Evolutionary conservation across 352 stramenopile genomes (phyloP).

Genomic region (Thraustochytrium striatum): DNA sequence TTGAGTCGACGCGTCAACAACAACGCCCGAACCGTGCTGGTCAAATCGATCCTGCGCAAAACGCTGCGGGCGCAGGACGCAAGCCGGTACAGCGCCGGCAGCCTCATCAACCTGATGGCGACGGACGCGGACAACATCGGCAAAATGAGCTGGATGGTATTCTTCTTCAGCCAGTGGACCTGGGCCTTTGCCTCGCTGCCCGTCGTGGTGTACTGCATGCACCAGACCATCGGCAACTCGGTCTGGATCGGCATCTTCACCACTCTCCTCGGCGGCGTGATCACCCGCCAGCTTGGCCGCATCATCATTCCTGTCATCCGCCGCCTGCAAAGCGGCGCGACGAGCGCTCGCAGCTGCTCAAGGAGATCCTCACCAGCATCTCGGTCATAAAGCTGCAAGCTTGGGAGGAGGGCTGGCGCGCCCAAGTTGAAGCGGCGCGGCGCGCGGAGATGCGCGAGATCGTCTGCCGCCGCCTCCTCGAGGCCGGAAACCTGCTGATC

Average conservation of each 20-base stretch:
- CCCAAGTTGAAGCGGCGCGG: background rate
- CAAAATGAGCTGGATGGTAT: conserved; percentile 26
- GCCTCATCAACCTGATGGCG: conserved; percentile 45
- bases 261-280: conserved; percentile 27
- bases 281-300: background rate
- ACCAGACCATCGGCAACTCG: conserved; percentile 18
- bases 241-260: conserved; percentile 8
- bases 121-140: conserved; percentile 48
- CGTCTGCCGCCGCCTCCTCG: conserved; percentile 6
- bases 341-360: conserved; percentile 31
- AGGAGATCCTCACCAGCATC: conserved; percentile 41
- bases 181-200: conserved; percentile 29
- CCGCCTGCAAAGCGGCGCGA: conserved; percentile 14
- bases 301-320: background rate
- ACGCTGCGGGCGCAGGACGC: conserved; percentile 6
- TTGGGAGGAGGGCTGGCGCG: conserved; percentile 14
- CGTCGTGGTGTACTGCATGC: conserved; percentile 36
- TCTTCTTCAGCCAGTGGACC: conserved; percentile 46
- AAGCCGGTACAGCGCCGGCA: conserved; percentile 1
- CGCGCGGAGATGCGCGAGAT: conserved; percentile 28
- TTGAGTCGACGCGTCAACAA: conserved; percentile 33
- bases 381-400: conserved; percentile 30
- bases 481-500: background rate
- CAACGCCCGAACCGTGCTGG: conserved; percentile 33
- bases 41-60: conserved; percentile 19